These are phyloP conservation scores for Phyllosticta capitalensis DNA, from an alignment of 2,329 filamentous ascomycete genomes.

Conservation along the genomic window DNA sequence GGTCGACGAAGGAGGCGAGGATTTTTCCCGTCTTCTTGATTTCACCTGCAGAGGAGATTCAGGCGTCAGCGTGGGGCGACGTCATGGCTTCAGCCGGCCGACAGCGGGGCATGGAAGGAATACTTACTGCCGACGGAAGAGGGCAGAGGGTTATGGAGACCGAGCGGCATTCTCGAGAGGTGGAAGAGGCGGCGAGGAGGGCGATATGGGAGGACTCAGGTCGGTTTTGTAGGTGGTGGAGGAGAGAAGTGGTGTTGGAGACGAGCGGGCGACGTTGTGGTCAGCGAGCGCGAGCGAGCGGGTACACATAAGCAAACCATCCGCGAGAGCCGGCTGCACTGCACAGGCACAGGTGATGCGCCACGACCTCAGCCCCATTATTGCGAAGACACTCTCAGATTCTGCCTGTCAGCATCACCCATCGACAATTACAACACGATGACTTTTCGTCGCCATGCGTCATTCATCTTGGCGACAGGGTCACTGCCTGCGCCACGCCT, in stretches of 20 bases:
- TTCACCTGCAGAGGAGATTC: constrained; percentile 55
- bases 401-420: background rate
- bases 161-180: constrained; percentile 19
- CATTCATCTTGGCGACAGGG: background rate
- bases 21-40: constrained; percentile 97
- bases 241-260: background rate
- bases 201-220: background rate
- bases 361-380: background rate
- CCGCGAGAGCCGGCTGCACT: background rate
- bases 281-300: background rate
- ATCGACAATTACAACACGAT: background rate
- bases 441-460: background rate
- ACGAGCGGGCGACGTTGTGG: background rate
- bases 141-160: constrained; percentile 46
- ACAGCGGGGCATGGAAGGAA: background rate
- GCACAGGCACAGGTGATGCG: background rate
- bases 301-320: background rate
- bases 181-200: background rate
- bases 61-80: constrained; percentile 21
- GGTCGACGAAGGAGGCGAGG: constrained; percentile 87
- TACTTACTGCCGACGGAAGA: constrained; percentile 43
- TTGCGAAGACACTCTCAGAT: background rate
- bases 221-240: background rate
- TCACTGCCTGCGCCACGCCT: background rate
- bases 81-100: constrained; percentile 17